Percentiles rank a stretch among this genome's conserved stretches.
phyloP scores from a whole-genome alignment of 2,329 filamentous ascomycete species.

The Neofusicoccum umdonicola region DNA sequence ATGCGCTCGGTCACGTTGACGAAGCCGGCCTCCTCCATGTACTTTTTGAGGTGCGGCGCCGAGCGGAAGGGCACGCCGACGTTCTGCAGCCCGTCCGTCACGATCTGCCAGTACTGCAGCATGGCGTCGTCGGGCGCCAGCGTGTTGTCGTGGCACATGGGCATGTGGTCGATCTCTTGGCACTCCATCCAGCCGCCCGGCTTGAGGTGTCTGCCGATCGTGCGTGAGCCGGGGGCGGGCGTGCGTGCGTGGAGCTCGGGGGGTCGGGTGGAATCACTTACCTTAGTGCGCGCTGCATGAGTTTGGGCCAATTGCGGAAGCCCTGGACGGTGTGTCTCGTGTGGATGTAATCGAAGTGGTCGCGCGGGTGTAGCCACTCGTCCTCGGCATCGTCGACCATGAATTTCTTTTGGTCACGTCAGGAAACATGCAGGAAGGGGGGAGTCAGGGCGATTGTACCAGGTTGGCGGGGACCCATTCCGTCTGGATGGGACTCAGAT shows the following conservation, averaged over 20 bases:
- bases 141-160: constrained; percentile 43
- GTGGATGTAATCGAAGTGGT: constrained; percentile 62
- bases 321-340: constrained; percentile 52
- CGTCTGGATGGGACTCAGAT: constrained; percentile 36
- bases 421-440: background rate
- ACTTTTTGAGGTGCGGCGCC: constrained; percentile 33
- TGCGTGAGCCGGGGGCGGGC: background rate
- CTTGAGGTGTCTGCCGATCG: constrained; percentile 46
- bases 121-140: constrained; percentile 44
- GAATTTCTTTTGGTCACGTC: constrained; percentile 33
- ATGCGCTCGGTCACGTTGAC: constrained; percentile 51
- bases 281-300: constrained; percentile 43
- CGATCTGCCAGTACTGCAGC: constrained; percentile 48
- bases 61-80: constrained; percentile 44
- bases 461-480: constrained; percentile 55
- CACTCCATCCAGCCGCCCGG: constrained; percentile 57
- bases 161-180: constrained; percentile 54
- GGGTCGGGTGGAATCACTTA: constrained; percentile 29
- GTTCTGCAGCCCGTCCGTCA: constrained; percentile 44
- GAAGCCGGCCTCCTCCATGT: constrained; percentile 54
- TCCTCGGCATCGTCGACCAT: constrained; percentile 59
- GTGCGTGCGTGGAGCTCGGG: background rate
- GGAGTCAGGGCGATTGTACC: constrained; percentile 22
- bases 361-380: constrained; percentile 53
- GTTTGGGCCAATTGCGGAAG: constrained; percentile 50